These are phyloP conservation scores for Microsporum audouinii DNA, from an alignment of 2,329 filamentous ascomycete genomes.

Conservation along the genomic window DNA sequence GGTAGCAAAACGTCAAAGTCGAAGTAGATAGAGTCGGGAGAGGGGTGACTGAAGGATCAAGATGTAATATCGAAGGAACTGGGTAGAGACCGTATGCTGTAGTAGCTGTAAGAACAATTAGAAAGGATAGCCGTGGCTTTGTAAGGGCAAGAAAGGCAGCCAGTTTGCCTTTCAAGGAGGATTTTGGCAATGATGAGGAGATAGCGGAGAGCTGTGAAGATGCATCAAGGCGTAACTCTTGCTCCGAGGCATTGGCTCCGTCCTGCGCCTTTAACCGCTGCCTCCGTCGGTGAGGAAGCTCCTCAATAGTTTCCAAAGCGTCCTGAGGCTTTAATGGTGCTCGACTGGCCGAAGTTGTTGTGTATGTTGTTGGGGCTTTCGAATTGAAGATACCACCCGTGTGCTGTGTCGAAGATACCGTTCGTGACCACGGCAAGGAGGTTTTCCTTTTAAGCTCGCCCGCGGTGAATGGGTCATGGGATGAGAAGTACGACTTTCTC, in stretches of 20 bases:
- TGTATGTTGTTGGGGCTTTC: constrained; percentile 8
- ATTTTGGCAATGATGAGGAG: constrained; percentile 45
- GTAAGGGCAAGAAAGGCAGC: constrained; percentile 80
- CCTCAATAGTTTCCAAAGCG: constrained; percentile 14
- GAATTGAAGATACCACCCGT: constrained; percentile 16
- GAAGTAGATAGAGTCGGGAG: constrained; percentile 55
- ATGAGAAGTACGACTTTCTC: constrained; percentile 32
- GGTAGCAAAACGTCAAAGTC: constrained; percentile 80
- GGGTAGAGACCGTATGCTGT: constrained; percentile 88
- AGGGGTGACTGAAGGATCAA: constrained; percentile 56
- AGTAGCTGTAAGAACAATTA: constrained; percentile 84
- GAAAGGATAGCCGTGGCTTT: constrained; percentile 86
- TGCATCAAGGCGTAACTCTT: constrained; percentile 45
- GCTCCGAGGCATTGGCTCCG: constrained; percentile 19
- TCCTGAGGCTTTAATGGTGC: not conserved
- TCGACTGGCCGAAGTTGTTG: not conserved
- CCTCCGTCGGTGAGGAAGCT: constrained; percentile 34
- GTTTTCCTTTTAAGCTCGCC: constrained; percentile 17
- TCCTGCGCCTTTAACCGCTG: constrained; percentile 31
- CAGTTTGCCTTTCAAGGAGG: constrained; percentile 53
- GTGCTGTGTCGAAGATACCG: constrained; percentile 18
- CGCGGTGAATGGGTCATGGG: constrained; percentile 19
- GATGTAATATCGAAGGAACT: constrained; percentile 71
- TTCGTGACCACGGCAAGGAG: constrained; percentile 16
- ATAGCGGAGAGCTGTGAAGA: constrained; percentile 49